Conservation (phyloP, 768 basidiomycete genomes). For the Leccinum truebloodii region DNA sequence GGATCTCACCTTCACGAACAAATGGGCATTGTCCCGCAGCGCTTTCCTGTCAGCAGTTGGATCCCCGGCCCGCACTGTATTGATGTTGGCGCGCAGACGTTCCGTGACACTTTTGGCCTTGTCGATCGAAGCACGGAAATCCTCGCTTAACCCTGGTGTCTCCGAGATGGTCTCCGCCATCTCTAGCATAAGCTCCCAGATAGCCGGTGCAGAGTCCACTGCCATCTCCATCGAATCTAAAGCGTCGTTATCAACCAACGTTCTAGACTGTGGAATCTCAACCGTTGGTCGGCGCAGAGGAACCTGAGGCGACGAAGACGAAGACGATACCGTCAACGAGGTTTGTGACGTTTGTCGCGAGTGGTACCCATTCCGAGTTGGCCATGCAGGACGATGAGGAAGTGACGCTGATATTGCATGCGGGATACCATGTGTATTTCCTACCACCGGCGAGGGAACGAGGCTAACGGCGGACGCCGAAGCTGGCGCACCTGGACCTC, state of each 20-base stretch:
- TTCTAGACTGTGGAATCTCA: constrained; percentile 57
- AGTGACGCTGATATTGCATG: constrained; percentile 15
- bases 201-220: constrained; percentile 74
- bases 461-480: constrained; percentile 28
- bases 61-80: constrained; percentile 57
- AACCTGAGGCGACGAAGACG: constrained; percentile 35
- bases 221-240: constrained; percentile 77
- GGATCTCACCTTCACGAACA: constrained; percentile 74
- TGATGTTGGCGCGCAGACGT: constrained; percentile 59
- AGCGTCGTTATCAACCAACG: constrained; percentile 75
- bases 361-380: constrained; percentile 27
- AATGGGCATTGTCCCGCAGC: constrained; percentile 74
- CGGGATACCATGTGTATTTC: constrained; percentile 5
- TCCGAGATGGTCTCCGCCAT: constrained; percentile 63
- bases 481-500: constrained; percentile 42
- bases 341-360: constrained; percentile 47
- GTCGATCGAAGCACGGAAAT: constrained; percentile 55
- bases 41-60: constrained; percentile 55
- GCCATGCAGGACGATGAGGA: constrained; percentile 14
- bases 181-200: constrained; percentile 82
- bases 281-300: constrained; percentile 36
- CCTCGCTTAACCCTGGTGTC: constrained; percentile 40
- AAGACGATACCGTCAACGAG: constrained; percentile 42
- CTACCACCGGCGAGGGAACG: constrained; percentile 10
- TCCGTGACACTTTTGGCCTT: constrained; percentile 66